Base-by-base conservation (phyloP, 2,329 filamentous ascomycete species). In the Lasiodiplodia gonubiensis region DNA sequence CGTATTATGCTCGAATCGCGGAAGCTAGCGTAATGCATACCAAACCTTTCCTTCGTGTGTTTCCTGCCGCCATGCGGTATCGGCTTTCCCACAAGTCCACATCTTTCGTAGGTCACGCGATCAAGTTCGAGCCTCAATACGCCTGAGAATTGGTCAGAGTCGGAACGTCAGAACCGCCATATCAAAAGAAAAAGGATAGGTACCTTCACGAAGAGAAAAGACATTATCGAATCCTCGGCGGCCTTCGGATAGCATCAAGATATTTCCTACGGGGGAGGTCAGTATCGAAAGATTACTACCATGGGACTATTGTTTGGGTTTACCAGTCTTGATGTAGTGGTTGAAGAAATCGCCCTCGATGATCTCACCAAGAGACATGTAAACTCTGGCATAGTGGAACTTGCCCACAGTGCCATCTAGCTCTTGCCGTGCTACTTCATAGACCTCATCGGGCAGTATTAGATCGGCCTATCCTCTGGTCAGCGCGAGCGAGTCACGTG, bases 161-260 rank as follows among this genome's bases (percentile, higher is more conserved):
- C 25, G 37, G 63, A 25, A 53, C 16, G n/a, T 21, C 25, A 46
- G 63, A 25, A 53, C 16, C 5, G 8, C 30, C 2, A 33, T 33
- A 33, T 33, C 3, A 33, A 10, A 33, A 33, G 11, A 70, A 21
- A 39, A 18, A 16, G 16, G 25, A 30, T 25, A 8, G 76, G 63
- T 81, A 87, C 93, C 93, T 71, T 92, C 86, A 67, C 81, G 84
- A 1, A 98, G 80, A 0, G 86, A 86, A 75, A 92, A 94, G 2
- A 90, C 83, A 72, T 91, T 92, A 73, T 94, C 90, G 2, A 89
- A 84, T 2, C 88, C 89, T 8, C 86, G 82, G 37, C 86, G 86
- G 14, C 93, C 93, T 77, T 94, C 87, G 0, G 94, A 97, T 2
- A 97, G 85, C 90, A 98, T 92, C 71, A 92, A 78, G 59, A 96